phyloP scores from a whole-genome alignment of 116 monocot species.

The Cymodocea nodosa region DNA sequence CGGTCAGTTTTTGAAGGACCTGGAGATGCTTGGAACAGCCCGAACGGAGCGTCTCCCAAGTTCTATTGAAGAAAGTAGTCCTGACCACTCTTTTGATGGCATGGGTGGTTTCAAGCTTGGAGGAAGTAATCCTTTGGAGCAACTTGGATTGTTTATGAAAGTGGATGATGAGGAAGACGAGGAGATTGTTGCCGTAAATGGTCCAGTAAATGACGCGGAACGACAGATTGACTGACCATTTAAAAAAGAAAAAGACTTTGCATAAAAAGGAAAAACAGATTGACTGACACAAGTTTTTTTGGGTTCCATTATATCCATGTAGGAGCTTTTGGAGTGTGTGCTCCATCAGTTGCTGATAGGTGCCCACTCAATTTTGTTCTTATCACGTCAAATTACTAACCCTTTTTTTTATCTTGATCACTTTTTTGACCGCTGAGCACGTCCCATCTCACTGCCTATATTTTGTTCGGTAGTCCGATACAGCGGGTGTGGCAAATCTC shows the following conservation, averaged over 20 bases:
- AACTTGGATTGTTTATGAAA: slow-evolving; percentile 85
- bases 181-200: slow-evolving; percentile 22
- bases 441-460: no score
- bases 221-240: slow-evolving; percentile 43
- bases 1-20: slow-evolving; percentile 46
- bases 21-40: slow-evolving; percentile 68
- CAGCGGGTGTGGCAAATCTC: no score
- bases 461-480: no score
- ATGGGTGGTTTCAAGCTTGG: slow-evolving; percentile 50
- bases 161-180: slow-evolving; percentile 82
- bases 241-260: no score
- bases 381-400: no score
- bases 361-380: no score
- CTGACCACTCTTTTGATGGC: slow-evolving; percentile 39
- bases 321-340: no score
- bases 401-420: no score
- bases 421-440: no score
- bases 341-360: no score
- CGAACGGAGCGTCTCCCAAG: slow-evolving; percentile 34
- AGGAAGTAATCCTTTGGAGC: slow-evolving; percentile 64
- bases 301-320: no score
- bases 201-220: slow-evolving; percentile 27
- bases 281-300: neutral
- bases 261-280: slow-evolving; percentile 77
- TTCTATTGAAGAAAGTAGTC: slow-evolving; percentile 47